phyloP scores from a whole-genome alignment of 2,329 filamentous ascomycete genomes.

The Xylaria multiplex region DNA sequence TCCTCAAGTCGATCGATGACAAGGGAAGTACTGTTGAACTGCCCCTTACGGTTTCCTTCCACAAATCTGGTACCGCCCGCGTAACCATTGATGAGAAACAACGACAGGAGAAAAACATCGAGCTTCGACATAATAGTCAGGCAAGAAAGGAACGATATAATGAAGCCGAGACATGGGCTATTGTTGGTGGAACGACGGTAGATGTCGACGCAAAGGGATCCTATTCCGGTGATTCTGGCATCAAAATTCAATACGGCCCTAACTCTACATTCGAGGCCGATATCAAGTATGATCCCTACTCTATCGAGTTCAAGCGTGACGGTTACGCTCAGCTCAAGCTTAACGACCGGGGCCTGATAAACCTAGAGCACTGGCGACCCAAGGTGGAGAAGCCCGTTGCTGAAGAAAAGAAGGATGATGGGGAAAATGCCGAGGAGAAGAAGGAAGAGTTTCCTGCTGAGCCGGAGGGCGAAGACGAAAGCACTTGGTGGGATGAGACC shows the following conservation, averaged over 20 bases:
- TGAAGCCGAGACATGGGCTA: slow-evolving; percentile 84
- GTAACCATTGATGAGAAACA: slow-evolving; percentile 92
- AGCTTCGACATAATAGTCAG: slow-evolving; percentile 83
- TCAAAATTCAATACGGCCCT: slow-evolving; percentile 83
- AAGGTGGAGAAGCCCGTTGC: slow-evolving; percentile 74
- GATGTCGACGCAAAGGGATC: slow-evolving; percentile 77
- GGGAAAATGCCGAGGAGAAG: slow-evolving; percentile 58
- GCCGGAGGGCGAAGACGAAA: slow-evolving; percentile 71
- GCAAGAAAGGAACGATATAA: slow-evolving; percentile 94
- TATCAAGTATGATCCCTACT: slow-evolving; percentile 84
- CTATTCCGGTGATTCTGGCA: slow-evolving; percentile 71
- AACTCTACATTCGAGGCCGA: slow-evolving; percentile 80
- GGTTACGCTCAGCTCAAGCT: slow-evolving; percentile 84
- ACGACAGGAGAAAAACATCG: slow-evolving; percentile 87
- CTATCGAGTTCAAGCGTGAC: slow-evolving; percentile 86
- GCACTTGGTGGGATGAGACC: slow-evolving; percentile 97
- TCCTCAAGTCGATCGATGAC: slow-evolving; percentile 80
- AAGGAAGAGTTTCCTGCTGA: slow-evolving; percentile 53
- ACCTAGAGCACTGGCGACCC: slow-evolving; percentile 93
- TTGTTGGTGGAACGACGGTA: slow-evolving; percentile 81
- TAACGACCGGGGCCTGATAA: slow-evolving; percentile 89
- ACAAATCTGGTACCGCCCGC: slow-evolving; percentile 87
- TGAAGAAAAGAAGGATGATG: slow-evolving; percentile 61
- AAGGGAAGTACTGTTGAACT: slow-evolving; percentile 77
- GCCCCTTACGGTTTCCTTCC: slow-evolving; percentile 86